A percentile compares a stretch with the other conserved stretches of the same genome.
These are phyloP conservation scores for Testicularia cyperi DNA, from an alignment of 1,284 basidiomycete genomes.

Conservation along the genomic window DNA sequence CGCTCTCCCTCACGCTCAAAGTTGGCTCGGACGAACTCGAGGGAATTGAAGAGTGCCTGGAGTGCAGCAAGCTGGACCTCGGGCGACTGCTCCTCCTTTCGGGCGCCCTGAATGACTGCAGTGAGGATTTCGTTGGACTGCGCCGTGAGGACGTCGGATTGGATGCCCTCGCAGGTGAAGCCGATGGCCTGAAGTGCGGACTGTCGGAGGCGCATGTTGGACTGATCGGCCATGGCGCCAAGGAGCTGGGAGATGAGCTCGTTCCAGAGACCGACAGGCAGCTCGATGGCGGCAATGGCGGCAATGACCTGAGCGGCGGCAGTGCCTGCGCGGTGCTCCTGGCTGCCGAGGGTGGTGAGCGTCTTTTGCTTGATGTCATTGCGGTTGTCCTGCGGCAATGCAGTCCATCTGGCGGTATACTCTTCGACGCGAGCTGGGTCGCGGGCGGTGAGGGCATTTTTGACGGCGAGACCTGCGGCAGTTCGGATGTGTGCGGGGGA, in stretches of 20 bases:
- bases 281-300: constrained; percentile 88
- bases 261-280: constrained; percentile 83
- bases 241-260: constrained; percentile 86
- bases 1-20: constrained; percentile 85
- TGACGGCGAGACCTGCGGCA: constrained; percentile 92
- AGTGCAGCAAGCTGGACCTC: constrained; percentile 96
- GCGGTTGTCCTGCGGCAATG: constrained; percentile 71
- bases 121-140: constrained; percentile 97
- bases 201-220: constrained; percentile 78
- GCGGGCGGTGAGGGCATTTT: constrained; percentile 88
- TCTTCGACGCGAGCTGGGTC: constrained; percentile 68
- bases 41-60: constrained; percentile 88
- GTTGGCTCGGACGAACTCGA: constrained; percentile 96
- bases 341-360: constrained; percentile 78
- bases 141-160: constrained; percentile 73
- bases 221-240: constrained; percentile 77
- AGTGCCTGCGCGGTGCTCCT: constrained; percentile 73
- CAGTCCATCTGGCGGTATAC: constrained; percentile 68
- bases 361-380: constrained; percentile 84
- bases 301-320: constrained; percentile 91
- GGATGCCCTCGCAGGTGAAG: constrained; percentile 90
- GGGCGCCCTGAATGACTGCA: constrained; percentile 94
- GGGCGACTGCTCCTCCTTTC: constrained; percentile 83
- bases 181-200: constrained; percentile 92
- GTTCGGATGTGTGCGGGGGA: constrained; percentile 73